Evolutionary conservation across 169 alveolate species (phyloP), one percentile per base, ranked within the genome.

Genomic region (Eimeria praecox): DNA sequence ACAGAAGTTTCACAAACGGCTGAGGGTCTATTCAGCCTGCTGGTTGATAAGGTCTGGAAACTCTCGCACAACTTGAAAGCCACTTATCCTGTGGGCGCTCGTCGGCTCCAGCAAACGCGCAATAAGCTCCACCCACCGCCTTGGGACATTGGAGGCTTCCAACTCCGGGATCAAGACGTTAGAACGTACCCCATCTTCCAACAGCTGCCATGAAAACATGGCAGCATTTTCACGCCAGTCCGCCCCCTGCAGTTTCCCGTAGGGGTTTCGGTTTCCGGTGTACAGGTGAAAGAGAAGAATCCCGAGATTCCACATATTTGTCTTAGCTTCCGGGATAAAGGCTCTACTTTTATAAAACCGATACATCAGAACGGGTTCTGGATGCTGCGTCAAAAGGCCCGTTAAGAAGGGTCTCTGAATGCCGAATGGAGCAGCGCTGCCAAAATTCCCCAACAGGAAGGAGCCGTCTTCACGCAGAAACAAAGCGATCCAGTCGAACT

Each of bases 381-480:
- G 62, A 10, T 5, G 6, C 22, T 22, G 1, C 3, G 40, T 5
- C 18, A 30, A 2, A 3, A 24, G 24, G 40, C 71, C 33, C 27
- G 40, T 14, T n/a, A 46, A 5, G 8, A 33, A 12, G 69, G 62
- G 18, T 52, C 22, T 16, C 10, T 33, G 35, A 1, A 46, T n/a
- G 24, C 90, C 90, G 35, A 80, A 80, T 5, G 66, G 62, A 44
- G 44, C 40, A n/a, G 30, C 44, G 42, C 46, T 46, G 49, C 64
- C 66, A 22, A 80, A 80, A 33, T 80, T 49, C 16, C 69, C 90
- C 69, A 80, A 80, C 20, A 80, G 22, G n/a, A 80, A 80, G 3
- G 90, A 80, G 49, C 90, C 90, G 30, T 80, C 90, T n/a, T 42
- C 49, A 9, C 30, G 88, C 88, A 78, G 6, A 64, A 78, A 78